These are phyloP conservation scores for Phaeotremella skinneri DNA, from an alignment of 768 basidiomycete species.

Conservation along the genomic window DNA sequence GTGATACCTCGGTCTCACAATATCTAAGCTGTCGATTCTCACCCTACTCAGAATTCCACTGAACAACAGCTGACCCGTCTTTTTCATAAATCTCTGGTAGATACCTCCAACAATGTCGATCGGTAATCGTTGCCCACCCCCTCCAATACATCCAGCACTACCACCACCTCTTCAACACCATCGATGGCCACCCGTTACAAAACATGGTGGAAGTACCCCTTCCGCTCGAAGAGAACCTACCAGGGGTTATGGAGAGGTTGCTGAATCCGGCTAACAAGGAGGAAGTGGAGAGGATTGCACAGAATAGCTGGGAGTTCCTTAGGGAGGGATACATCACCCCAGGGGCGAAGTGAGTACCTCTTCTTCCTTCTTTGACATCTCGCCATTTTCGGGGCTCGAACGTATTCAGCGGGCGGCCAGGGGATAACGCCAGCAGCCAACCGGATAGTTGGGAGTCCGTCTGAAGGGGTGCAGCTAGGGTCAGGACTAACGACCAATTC, in stretches of 20 bases:
- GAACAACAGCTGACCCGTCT: too few relatives aligned
- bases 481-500: too few relatives aligned
- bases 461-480: too few relatives aligned
- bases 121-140: constrained; percentile 34
- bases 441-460: neutral
- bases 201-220: constrained; percentile 35
- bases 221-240: constrained; percentile 30
- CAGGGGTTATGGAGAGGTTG: constrained; percentile 25
- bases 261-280: constrained; percentile 15
- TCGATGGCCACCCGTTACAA: constrained; percentile 21
- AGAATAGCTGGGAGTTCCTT: constrained; percentile 31
- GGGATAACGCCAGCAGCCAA: too few relatives aligned
- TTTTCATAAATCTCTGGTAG: constrained; percentile 1
- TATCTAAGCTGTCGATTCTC: too few relatives aligned
- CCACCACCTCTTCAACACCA: constrained; percentile 33
- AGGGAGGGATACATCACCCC: constrained; percentile 34
- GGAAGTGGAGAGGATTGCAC: constrained; percentile 24
- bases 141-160: constrained; percentile 36
- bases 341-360: constrained; percentile 31
- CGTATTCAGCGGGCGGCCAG: too few relatives aligned
- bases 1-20: too few relatives aligned
- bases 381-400: too few relatives aligned
- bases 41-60: too few relatives aligned
- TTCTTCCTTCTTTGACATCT: neutral
- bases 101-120: constrained; percentile 37